phyloP scores from a whole-genome alignment of 2,329 filamentous ascomycete species.

The Alternaria tenuissima region DNA sequence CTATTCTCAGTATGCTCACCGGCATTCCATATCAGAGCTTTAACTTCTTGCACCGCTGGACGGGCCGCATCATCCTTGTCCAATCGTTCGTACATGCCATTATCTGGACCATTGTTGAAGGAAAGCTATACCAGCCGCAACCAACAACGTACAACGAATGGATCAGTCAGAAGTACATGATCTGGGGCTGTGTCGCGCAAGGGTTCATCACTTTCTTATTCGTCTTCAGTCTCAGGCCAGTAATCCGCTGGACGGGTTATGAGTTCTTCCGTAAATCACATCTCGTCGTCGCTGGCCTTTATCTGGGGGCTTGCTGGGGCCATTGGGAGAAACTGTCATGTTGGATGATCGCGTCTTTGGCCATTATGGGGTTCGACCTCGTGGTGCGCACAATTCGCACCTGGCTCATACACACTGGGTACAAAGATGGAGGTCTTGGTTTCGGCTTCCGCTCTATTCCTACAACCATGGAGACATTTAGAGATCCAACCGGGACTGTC shows the following conservation, averaged over 20 bases:
- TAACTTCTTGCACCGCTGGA: slow-evolving; percentile 16
- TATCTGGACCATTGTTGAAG: slow-evolving; percentile 13
- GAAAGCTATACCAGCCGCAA: slow-evolving; percentile 15
- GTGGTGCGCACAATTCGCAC: slow-evolving; percentile 9
- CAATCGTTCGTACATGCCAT: slow-evolving; percentile 13
- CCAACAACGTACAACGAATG: slow-evolving; percentile 9
- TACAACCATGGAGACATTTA: slow-evolving; percentile 9
- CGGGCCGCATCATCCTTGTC: slow-evolving; percentile 13
- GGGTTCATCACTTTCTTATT: slow-evolving; percentile 14
- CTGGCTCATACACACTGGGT: slow-evolving; percentile 9
- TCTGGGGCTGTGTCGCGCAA: slow-evolving; percentile 12
- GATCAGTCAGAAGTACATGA: slow-evolving; percentile 14
- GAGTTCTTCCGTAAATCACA: slow-evolving; percentile 17
- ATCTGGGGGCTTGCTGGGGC: slow-evolving; percentile 13
- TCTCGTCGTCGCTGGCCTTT: slow-evolving; percentile 11
- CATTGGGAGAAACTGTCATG: slow-evolving; percentile 1
- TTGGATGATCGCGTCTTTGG: too few species aligned
- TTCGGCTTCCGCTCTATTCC: slow-evolving; percentile 11
- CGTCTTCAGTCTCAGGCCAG: slow-evolving; percentile 9
- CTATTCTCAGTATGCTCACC: slow-evolving; percentile 13
- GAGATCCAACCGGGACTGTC: slow-evolving; percentile 8
- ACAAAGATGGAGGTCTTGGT: slow-evolving; percentile 2
- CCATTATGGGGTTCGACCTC: neutral
- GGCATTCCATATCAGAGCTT: slow-evolving; percentile 15
- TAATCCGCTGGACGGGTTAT: slow-evolving; percentile 17